Conservation (phyloP, 139 green algal genomes). For the Ulvella scutata region DNA sequence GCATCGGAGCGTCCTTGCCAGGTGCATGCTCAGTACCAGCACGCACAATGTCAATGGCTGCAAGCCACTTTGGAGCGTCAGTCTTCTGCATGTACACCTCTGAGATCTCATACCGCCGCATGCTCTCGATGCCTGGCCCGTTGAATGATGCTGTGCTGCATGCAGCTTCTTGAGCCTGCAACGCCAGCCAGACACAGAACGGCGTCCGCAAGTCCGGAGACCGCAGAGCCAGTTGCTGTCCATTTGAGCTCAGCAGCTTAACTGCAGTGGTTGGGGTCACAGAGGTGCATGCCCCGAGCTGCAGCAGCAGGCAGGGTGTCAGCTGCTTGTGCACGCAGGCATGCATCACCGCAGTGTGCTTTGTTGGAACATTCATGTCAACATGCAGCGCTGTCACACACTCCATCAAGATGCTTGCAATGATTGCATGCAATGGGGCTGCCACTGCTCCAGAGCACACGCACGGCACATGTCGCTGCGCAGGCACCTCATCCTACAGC, state of each 20-base stretch:
- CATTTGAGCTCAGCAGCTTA: neutral
- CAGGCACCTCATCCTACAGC: too few species aligned
- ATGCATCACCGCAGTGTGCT: too few species aligned
- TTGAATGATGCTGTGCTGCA: neutral
- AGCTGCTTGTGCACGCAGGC: too few species aligned
- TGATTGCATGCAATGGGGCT: too few species aligned
- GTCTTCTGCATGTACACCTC: neutral
- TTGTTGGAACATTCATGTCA: too few species aligned
- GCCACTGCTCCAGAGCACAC: too few species aligned
- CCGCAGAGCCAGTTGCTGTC: neutral
- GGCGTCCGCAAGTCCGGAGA: neutral
- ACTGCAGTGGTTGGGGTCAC: neutral
- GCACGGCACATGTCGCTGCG: too few species aligned
- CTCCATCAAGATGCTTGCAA: too few species aligned
- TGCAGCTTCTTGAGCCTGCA: neutral
- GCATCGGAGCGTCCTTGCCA: neutral
- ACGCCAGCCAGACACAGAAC: neutral
- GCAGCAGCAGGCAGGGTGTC: neutral
- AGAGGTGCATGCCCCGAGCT: neutral
- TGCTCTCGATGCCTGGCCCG: neutral
- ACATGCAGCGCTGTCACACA: too few species aligned
- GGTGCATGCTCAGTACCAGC: neutral
- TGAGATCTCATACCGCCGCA: neutral
- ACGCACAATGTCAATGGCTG: neutral
- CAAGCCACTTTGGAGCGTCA: neutral